phyloP scores from a whole-genome alignment of 2,329 filamentous ascomycete genomes.

The Trichoderma sp. region DNA sequence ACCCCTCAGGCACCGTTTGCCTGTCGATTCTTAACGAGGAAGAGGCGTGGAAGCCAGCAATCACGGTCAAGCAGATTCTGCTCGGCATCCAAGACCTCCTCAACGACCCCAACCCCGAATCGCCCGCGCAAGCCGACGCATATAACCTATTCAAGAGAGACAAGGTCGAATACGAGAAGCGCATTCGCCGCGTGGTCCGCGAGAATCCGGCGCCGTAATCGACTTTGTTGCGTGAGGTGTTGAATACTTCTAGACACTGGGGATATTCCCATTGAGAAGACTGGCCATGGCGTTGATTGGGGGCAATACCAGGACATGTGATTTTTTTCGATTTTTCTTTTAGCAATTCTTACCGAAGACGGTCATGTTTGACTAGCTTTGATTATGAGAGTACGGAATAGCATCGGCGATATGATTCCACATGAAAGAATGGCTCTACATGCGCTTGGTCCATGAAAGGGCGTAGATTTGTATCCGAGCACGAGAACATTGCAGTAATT shows the following conservation, averaged over 20 bases:
- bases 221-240: neutral
- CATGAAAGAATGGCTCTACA: neutral
- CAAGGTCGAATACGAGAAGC: constrained; percentile 80
- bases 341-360: neutral
- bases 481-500: neutral
- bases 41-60: constrained; percentile 97
- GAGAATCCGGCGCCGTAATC: constrained; percentile 78
- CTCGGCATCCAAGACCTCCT: constrained; percentile 94
- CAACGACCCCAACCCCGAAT: constrained; percentile 95
- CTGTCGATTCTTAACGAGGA: constrained; percentile 97
- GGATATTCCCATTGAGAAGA: constrained; percentile 21
- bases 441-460: neutral
- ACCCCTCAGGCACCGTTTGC: constrained; percentile 96
- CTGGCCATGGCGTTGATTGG: constrained; percentile 36
- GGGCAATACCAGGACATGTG: constrained; percentile 36
- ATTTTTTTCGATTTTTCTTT: constrained; percentile 23
- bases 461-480: neutral
- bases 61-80: constrained; percentile 97
- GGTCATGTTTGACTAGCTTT: neutral
- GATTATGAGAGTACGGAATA: neutral
- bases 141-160: constrained; percentile 98
- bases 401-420: neutral
- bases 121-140: constrained; percentile 92
- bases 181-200: constrained; percentile 81
- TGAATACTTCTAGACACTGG: neutral